Evolutionary conservation across 106 monocot species (phyloP).

Genomic region (Allium sativum): DNA sequence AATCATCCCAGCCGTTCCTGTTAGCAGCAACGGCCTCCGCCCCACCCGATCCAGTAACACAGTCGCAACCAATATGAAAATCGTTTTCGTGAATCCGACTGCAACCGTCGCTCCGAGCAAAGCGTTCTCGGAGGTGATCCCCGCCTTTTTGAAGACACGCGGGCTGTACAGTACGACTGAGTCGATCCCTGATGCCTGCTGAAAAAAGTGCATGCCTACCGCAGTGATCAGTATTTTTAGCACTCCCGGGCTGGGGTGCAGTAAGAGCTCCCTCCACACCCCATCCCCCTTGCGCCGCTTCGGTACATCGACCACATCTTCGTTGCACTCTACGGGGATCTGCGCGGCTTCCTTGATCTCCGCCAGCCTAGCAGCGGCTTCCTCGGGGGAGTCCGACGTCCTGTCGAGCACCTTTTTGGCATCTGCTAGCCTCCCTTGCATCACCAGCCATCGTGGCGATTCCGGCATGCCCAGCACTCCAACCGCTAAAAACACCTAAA

Average conservation of each 20-base stretch:
- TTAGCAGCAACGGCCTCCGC: slow-evolving; percentile 38
- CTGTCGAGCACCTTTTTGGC: slow-evolving; percentile 21
- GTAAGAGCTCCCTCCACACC: slow-evolving; percentile 60
- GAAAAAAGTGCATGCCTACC: slow-evolving; percentile 72
- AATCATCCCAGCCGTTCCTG: slow-evolving; percentile 46
- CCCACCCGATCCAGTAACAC: slow-evolving; percentile 63
- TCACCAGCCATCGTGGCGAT: slow-evolving; percentile 50
- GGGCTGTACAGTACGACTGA: slow-evolving; percentile 87
- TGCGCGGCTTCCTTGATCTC: slow-evolving; percentile 40
- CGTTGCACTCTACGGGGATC: slow-evolving; percentile 17
- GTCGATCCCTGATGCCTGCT: slow-evolving; percentile 78
- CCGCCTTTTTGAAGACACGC: slow-evolving; percentile 43
- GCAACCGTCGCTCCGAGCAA: slow-evolving; percentile 48
- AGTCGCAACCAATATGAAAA: slow-evolving; percentile 51
- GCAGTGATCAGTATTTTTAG: slow-evolving; percentile 46
- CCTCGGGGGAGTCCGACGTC: slow-evolving; percentile 27
- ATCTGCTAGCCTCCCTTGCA: slow-evolving; percentile 37
- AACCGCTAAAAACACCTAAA: slow-evolving; percentile 7
- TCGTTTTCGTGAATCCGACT: slow-evolving; percentile 67
- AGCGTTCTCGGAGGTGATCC: slow-evolving; percentile 20
- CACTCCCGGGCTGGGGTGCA: slow-evolving; percentile 47
- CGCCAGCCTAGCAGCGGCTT: slow-evolving; percentile 25
- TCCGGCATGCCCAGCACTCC: slow-evolving; percentile 38
- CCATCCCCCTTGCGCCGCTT: slow-evolving; percentile 26
- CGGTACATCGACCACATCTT: slow-evolving; percentile 10